Evolutionary conservation across 345 rosid species (phyloP), one percentile per base, ranked within the genome.

Genomic region (Rhizophora apiculata): DNA sequence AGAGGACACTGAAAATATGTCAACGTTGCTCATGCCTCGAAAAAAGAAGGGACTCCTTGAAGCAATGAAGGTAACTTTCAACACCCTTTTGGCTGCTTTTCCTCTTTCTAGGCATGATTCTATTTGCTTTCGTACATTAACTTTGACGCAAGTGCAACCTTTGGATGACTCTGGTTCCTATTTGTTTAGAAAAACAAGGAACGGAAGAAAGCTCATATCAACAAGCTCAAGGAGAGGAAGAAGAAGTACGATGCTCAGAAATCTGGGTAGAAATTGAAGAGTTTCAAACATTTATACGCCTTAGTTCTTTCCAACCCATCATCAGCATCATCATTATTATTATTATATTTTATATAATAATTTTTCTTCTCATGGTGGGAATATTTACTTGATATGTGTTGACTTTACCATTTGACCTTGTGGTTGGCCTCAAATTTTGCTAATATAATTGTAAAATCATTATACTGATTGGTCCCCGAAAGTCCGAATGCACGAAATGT

Each of bases 51-150:
- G 84, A 46, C 91, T 92, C 51, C 76, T 67, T 20, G 70, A 78
- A 21, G 96, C 98, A 55, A 88, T 90, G 65, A 60, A 82, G 96
- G 98, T 94, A 82, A 74, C 31, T 43, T 62, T 22, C 3, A 51
- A 36, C 36, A 13, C 27, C 65, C 46, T 57, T 24, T 65, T 24
- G 20, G 18, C 20, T 13, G 4, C 22, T 15, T 13, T 36, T 34
- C 27, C 30, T 36, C 19, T 32, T 57, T 53, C 27, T 46, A 8
- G 18, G 11, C n/a, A 26, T 24, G 27, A 16, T 53, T 22, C 22
- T 31, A 43, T 43, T 6, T 32, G 58, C 22, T 34, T 37, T 36
- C 5, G 46, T 78, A 39, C 26, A 46, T 2, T 62, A 46, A 29
- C 11, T 54, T 24, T 49, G 11, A 37, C 11, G 59, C 4, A 36